phyloP scores from a whole-genome alignment of 1,284 basidiomycete species.

The Sanghuangporus baumii region DNA sequence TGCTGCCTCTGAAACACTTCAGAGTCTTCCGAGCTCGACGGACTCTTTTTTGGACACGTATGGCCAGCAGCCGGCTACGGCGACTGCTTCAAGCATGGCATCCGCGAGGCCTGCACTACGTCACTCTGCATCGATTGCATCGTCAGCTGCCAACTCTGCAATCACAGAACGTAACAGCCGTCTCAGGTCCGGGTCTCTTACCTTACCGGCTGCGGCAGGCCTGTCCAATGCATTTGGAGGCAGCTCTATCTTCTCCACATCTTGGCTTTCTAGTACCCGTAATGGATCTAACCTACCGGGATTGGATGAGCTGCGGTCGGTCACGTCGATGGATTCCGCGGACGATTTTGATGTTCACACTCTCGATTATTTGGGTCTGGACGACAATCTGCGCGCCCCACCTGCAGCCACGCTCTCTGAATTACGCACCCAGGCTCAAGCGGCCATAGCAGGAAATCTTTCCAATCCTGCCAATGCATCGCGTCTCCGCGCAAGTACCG shows the following conservation, averaged over 20 bases:
- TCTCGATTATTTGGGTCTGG: constrained; percentile 90
- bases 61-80: constrained; percentile 34
- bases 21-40: constrained; percentile 49
- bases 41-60: constrained; percentile 55
- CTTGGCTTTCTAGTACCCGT: constrained; percentile 71
- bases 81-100: constrained; percentile 34
- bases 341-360: constrained; percentile 92
- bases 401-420: constrained; percentile 78
- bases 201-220: constrained; percentile 63
- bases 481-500: constrained; percentile 82
- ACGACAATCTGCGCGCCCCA: constrained; percentile 62
- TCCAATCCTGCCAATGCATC: constrained; percentile 71
- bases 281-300: constrained; percentile 51
- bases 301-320: constrained; percentile 74
- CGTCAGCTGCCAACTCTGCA: constrained; percentile 54
- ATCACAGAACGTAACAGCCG: constrained; percentile 69
- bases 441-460: constrained; percentile 78
- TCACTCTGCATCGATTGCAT: constrained; percentile 66
- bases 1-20: constrained; percentile 54
- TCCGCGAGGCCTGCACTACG: constrained; percentile 66
- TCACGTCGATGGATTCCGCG: constrained; percentile 71
- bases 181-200: constrained; percentile 84
- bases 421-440: constrained; percentile 80
- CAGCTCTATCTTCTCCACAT: constrained; percentile 79
- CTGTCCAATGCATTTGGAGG: constrained; percentile 80